Base-by-base conservation (phyloP, 495 filamentous ascomycete species). In the Parmelia sp. region DNA sequence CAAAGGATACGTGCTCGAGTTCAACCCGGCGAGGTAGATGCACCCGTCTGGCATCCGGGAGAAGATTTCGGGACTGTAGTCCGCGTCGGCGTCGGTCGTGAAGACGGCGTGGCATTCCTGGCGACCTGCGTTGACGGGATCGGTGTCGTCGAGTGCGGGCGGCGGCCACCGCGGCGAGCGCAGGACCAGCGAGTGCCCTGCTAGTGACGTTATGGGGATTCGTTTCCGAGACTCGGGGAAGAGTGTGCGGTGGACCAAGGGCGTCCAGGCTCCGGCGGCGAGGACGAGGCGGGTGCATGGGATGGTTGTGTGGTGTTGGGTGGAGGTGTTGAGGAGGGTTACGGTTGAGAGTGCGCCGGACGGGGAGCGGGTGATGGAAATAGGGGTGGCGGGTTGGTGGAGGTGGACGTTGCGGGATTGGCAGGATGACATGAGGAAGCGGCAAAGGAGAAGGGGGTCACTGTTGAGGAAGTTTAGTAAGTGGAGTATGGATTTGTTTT, bases 21-120 rank as follows among this genome's bases (percentile, higher is more conserved):
- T 94, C 25, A 92, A 70, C 0, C 90, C 90, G 0, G 87, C 88
- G 65, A 94, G 74, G 70, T 90, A 92, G 19, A 92, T 84, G 58
- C 90, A 82, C 0, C 82, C 83, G 3, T 83, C 82, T 17, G 76
- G 68, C 5, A 81, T 64, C 9, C 90, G 79, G 5, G 84, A 84
- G 73, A 91, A 91, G 11, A 91, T 76, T 74, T 94, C 90, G 0
- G 90, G 90, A 14, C 82, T 84, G 74, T 86, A 90, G 0, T 79
- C 83, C 33, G 74, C 75, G 3, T 69, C 60, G n/a, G 58, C 21
- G 29, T 71, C 67, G 5, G 83, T 83, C 0, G 86, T 86, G 74
- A 90, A 92, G 7, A 92, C 73, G 3, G 90, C 87, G 70, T 91
- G 86, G 70, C 88, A 90, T 21, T 69, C 62, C 17, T 37, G 42